Evolutionary conservation across 2,329 filamentous ascomycete genomes (phyloP).

Genomic region (Sclerotinia glacialis): DNA sequence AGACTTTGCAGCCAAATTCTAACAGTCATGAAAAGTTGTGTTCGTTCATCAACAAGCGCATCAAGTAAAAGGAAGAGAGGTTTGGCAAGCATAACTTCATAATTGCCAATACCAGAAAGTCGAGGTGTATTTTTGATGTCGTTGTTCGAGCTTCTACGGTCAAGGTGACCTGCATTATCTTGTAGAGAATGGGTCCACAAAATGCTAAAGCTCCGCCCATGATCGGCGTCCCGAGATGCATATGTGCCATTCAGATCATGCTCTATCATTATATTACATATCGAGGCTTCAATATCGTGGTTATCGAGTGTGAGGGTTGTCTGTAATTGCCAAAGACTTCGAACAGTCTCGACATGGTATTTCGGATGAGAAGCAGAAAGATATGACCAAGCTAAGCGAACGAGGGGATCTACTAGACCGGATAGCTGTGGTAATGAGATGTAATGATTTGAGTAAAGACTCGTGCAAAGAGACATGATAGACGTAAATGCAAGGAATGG

Average conservation of each 20-base stretch:
- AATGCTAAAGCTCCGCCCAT: slow-evolving; percentile 67
- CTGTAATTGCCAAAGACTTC: slow-evolving; percentile 83
- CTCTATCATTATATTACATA: slow-evolving; percentile 66
- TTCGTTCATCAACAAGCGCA: slow-evolving; percentile 67
- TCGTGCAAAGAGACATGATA: slow-evolving; percentile 55
- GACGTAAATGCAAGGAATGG: slow-evolving; percentile 58
- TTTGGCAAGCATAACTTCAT: slow-evolving; percentile 71
- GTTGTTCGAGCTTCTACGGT: slow-evolving; percentile 47
- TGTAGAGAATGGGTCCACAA: slow-evolving; percentile 79
- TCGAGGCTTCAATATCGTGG: slow-evolving; percentile 76
- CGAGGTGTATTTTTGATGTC: slow-evolving; percentile 42
- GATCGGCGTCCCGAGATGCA: slow-evolving; percentile 52
- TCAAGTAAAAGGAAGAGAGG: slow-evolving; percentile 83
- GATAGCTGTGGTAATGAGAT: slow-evolving; percentile 54
- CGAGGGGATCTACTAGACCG: slow-evolving; percentile 64
- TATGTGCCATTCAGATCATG: slow-evolving; percentile 49
- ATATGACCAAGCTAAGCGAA: slow-evolving; percentile 73
- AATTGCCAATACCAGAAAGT: slow-evolving; percentile 58
- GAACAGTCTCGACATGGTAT: slow-evolving; percentile 89
- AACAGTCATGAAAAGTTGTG: slow-evolving; percentile 72
- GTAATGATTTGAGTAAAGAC: slow-evolving; percentile 54
- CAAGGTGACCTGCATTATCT: slow-evolving; percentile 47
- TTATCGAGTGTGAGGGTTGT: slow-evolving; percentile 63
- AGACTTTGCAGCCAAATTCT: slow-evolving; percentile 75
- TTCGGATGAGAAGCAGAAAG: slow-evolving; percentile 81